These are phyloP conservation scores for Glycine tomentella DNA, from an alignment of 306 rosid species.

Conservation along the genomic window DNA sequence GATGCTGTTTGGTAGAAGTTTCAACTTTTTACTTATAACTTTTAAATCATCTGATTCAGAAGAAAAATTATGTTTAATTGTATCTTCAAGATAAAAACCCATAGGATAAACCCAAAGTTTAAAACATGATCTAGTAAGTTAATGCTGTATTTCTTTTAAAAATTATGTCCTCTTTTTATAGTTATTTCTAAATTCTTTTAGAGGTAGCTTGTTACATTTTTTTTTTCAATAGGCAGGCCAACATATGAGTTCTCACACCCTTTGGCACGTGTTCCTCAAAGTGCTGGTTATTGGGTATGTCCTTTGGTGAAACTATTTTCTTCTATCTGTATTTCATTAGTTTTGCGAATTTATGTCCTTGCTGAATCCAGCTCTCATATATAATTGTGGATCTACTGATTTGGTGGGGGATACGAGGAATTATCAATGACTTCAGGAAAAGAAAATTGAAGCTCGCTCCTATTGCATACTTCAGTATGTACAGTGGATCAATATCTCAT, in stretches of 20 bases:
- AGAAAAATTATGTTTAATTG: neutral
- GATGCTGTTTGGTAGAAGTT: neutral
- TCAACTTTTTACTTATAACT: neutral
- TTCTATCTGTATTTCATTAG: constrained; percentile 34
- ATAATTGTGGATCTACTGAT: constrained; percentile 78
- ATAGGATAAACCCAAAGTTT: neutral
- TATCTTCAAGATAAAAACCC: neutral
- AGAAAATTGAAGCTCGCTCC: constrained; percentile 85
- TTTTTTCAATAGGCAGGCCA: constrained; percentile 80
- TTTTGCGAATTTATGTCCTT: constrained; percentile 42
- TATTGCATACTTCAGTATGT: constrained; percentile 85
- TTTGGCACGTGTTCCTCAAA: constrained; percentile 84
- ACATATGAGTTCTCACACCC: constrained; percentile 88
- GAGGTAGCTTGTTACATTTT: constrained; percentile 44
- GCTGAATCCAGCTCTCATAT: constrained; percentile 72
- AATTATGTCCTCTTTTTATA: neutral
- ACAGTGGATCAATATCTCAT: constrained; percentile 89
- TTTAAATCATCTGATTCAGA: neutral
- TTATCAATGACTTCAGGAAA: constrained; percentile 85
- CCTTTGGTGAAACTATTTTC: constrained; percentile 16
- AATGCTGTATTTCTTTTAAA: neutral
- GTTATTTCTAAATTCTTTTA: constrained; percentile 27
- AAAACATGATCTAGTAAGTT: neutral
- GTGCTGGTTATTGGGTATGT: constrained; percentile 89
- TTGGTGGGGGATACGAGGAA: constrained; percentile 92